Conservation (phyloP, 148 eudicot genomes). For the Vaccinium macrocarpon region DNA sequence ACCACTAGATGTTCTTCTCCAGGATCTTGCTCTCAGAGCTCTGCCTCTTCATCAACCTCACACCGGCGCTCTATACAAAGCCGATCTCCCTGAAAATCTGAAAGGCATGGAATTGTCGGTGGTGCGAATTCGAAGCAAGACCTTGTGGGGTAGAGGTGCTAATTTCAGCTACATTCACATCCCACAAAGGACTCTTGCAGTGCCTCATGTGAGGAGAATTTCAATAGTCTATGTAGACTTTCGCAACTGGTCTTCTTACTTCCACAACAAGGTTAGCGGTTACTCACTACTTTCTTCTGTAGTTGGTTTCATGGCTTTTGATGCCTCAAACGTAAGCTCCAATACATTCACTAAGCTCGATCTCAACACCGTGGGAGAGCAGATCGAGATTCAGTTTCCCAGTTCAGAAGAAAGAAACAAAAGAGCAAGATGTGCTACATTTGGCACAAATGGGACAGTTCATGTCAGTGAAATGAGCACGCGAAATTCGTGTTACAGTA, state of each 20-base stretch:
- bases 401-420: not conserved
- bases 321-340: conserved; percentile 30
- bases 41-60: conserved; percentile 27
- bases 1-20: conserved; percentile 31
- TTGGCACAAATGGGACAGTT: conserved; percentile 26
- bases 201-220: conserved; percentile 37
- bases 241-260: conserved; percentile 41
- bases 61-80: conserved; percentile 31
- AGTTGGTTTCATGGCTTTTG: conserved; percentile 35
- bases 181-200: conserved; percentile 35
- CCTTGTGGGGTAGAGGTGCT: conserved; percentile 36
- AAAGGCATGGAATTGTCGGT: conserved; percentile 30
- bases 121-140: conserved; percentile 35
- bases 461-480: conserved; percentile 18
- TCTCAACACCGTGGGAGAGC: conserved; percentile 23
- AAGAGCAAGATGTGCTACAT: conserved; percentile 27
- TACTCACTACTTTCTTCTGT: conserved; percentile 29
- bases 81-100: conserved; percentile 28
- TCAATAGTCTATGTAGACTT: conserved; percentile 32
- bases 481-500: conserved; percentile 24
- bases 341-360: conserved; percentile 19
- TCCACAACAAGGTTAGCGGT: conserved; percentile 30
- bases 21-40: conserved; percentile 29
- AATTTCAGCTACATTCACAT: conserved; percentile 37
- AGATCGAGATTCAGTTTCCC: conserved; percentile 26